Base-by-base conservation (phyloP, 306 rosid species). In the Acacia melanoxylon region DNA sequence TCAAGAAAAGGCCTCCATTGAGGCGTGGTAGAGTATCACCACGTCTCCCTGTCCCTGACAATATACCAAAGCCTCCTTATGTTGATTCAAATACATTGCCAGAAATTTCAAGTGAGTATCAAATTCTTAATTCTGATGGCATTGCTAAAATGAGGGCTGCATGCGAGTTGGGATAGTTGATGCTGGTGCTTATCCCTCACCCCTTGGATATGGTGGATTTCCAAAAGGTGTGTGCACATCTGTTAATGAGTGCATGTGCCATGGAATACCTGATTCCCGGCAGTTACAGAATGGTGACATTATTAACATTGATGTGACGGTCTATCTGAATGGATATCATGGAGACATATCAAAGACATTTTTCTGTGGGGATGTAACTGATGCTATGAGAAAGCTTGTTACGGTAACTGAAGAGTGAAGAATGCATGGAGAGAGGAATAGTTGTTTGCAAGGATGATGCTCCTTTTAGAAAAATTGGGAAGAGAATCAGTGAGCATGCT, bases 151-250 rank as follows among this genome's bases (percentile, higher is more conserved):
- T 95, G 96, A 91, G 93, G 85, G 97, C 98, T 78, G 93, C 99
- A 14, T 83, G 97, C 41, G 90, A 93, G 85, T 97, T 95, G 76
- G 99, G 96, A 95, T 93, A 83, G 84, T 92, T 85, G 99, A 95
- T 25, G 96, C 96, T 25, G 97, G 94, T 82, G 99, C 97, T 85
- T 95, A 92, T 89, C 99, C 98, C 75, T 95, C 99, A 61, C 99
- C 99, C 52, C 99, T 95, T 85, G 99, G 98, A 63, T 95, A 95
- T 80, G 99, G 99, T 35, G 97, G 96, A 61, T 95, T 95, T 91
- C 99, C 99, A 19, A 95, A 95, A 87, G 93, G 98, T 85, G 99
- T 95, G 31, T 95, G 99, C 81, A 95, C 99, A 72, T 95, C 99
- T 14, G 93, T 93, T 83, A 95, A 91, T 74, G 99, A 95, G 84